Percentiles rank a stretch among this genome's conserved stretches.
Conservation (phyloP, 306 rosid species). For the Senna tora region DNA sequence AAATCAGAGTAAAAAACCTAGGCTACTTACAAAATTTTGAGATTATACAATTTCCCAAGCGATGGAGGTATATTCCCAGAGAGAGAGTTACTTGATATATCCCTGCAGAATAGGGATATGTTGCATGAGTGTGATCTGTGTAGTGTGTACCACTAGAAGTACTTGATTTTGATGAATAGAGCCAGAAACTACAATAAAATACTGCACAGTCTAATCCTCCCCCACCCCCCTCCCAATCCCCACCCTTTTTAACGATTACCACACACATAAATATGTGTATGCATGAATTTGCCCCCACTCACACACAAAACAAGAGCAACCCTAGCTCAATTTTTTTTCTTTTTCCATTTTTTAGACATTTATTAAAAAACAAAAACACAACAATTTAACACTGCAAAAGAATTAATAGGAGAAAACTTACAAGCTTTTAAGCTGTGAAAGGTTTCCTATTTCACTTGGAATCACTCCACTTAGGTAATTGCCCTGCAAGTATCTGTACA, state of each 20-base stretch:
- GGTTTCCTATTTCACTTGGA: slow-evolving; percentile 86
- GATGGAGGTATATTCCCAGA: slow-evolving; percentile 79
- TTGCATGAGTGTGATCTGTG: slow-evolving; percentile 32
- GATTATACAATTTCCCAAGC: slow-evolving; percentile 79
- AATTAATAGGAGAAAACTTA: slow-evolving; percentile 51
- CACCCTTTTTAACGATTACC: slow-evolving; percentile 11
- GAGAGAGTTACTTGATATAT: slow-evolving; percentile 91
- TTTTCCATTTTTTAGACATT: slow-evolving; percentile 10
- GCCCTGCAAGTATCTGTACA: slow-evolving; percentile 89
- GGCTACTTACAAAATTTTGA: slow-evolving; percentile 65
- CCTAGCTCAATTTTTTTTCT: slow-evolving; percentile 26
- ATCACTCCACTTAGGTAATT: slow-evolving; percentile 88
- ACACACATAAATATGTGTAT: neutral
- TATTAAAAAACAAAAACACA: slow-evolving; percentile 29
- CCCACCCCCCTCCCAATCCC: too few relatives aligned
- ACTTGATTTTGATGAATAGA: slow-evolving; percentile 10
- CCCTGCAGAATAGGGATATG: slow-evolving; percentile 58
- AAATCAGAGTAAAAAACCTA: slow-evolving; percentile 30
- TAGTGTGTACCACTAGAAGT: slow-evolving; percentile 32
- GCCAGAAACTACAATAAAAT: slow-evolving; percentile 17
- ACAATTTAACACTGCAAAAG: slow-evolving; percentile 18
- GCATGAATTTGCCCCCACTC: slow-evolving; percentile 20
- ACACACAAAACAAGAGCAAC: slow-evolving; percentile 4
- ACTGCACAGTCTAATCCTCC: slow-evolving; percentile 10
- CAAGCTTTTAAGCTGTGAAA: slow-evolving; percentile 73